These are phyloP conservation scores for Wickerhamomyces tratensis DNA, from an alignment of 805 yeast species.

Conservation along the genomic window DNA sequence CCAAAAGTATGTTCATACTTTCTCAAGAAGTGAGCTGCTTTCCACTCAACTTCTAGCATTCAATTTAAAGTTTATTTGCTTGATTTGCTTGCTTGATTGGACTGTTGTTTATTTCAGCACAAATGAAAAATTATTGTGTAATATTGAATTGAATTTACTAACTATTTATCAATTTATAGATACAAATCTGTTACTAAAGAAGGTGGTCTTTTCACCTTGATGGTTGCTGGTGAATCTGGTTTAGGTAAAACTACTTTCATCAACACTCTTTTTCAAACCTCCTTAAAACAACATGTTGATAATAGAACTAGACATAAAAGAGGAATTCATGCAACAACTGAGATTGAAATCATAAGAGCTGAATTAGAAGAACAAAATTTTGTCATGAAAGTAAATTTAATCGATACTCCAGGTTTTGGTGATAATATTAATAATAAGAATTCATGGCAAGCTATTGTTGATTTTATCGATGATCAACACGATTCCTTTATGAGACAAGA, in stretches of 20 bases:
- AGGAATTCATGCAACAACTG: conserved; percentile 62
- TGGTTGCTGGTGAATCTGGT: conserved; percentile 90
- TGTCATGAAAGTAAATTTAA: conserved; percentile 63
- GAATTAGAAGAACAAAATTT: conserved; percentile 78
- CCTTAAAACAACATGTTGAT: conserved; percentile 44
- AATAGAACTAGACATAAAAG: conserved; percentile 36
- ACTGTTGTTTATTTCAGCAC: no score
- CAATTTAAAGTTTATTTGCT: neutral
- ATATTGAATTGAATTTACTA: neutral
- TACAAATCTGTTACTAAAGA: conserved; percentile 67
- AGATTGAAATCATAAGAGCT: conserved; percentile 72
- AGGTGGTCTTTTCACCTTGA: conserved; percentile 69
- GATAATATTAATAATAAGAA: conserved; percentile 79
- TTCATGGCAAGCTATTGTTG: conserved; percentile 80
- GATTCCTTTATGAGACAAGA: conserved; percentile 85
- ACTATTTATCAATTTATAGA: conserved; percentile 19
- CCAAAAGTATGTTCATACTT: conserved; percentile 15
- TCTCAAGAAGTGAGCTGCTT: neutral
- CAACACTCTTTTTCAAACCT: conserved; percentile 74
- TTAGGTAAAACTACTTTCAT: conserved; percentile 88
- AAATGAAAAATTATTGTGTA: neutral
- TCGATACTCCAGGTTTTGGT: conserved; percentile 94
- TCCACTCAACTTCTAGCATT: no score
- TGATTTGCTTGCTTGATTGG: no score
- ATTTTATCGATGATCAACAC: conserved; percentile 88